Base-by-base conservation (phyloP, 2,329 filamentous ascomycete genomes). In the Colletotrichum costaricense region DNA sequence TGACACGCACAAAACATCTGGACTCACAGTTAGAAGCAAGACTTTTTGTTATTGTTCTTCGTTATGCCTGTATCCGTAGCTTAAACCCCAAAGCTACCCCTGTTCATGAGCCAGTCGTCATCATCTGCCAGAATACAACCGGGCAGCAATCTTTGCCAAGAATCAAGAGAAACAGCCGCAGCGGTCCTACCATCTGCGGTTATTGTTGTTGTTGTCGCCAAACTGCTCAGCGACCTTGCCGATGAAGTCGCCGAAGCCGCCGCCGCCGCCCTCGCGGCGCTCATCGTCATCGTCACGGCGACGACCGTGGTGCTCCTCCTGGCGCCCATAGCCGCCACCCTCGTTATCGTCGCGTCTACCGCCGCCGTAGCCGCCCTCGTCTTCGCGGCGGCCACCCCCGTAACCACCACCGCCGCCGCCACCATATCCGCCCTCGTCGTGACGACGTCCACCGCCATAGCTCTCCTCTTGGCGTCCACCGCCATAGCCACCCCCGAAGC, bases 331-430 rank as follows among this genome's bases (percentile, higher is more conserved):
- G 9, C 63, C 55, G 52, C 63, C 55, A 52, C 73, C n/a, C 75
- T 78, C 38, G 78, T 76, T 75, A 33, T 77, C 72, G 35, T 77
- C 69, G 12, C 77, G 76, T 12, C 78, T 67, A 19, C 76, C 78
- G 30, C 80, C 76, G 64, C 77, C 75, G 16, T 67, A 52, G 57
- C 42, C 42, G 42, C 73, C 62, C 30, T 74, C 59, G 26, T 74
- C 74, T 30, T 76, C 71, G 22, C 75, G 67, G 24, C 73, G 69
- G 38, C 38, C 16, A n/a, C 74, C 72, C 19, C 58, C 65, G 5
- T 67, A 67, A 26, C 67, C 38, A 28, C 64, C 63, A 38, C 62
- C 63, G 33, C 69, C 63, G 33, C 69, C 57, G 42, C 79, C 78
- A 22, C 33, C 33, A 12, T 78, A 77, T 66, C 66, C 54, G 58